These are phyloP conservation scores for Citrus unshiu DNA, from an alignment of 345 rosid genomes.

Conservation along the genomic window DNA sequence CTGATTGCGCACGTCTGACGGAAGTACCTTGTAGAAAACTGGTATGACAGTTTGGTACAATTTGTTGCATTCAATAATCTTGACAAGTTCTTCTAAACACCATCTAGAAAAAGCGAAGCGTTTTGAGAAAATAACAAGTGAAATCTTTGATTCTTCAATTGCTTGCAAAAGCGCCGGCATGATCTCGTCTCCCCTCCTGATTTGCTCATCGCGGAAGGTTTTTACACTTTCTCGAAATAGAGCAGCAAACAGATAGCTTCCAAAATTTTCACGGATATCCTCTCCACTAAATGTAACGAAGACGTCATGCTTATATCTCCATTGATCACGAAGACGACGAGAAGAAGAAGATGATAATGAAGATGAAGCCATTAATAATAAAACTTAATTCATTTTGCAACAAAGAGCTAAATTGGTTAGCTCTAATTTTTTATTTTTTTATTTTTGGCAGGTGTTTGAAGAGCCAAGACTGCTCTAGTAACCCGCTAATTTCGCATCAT, in stretches of 20 bases:
- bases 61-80: conserved; percentile 6
- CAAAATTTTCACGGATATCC: background rate
- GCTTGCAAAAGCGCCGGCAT: background rate
- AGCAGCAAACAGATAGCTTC: background rate
- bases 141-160: conserved; percentile 1
- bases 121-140: conserved; percentile 5
- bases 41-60: background rate
- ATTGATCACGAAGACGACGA: background rate
- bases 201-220: background rate
- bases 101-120: conserved; percentile 5
- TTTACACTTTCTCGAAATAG: background rate
- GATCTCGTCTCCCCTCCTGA: conserved; percentile 6
- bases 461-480: no score
- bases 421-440: no score
- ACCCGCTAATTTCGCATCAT: no score
- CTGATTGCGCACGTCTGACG: conserved; percentile 17
- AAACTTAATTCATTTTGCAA: background rate
- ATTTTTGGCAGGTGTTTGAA: no score
- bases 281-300: background rate
- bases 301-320: background rate
- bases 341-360: background rate
- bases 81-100: background rate
- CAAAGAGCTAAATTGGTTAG: no score
- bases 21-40: conserved; percentile 3
- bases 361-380: background rate